Evolutionary conservation across 1,284 basidiomycete species (phyloP), one percentile per base, ranked within the genome.

Genomic region (Afroboletus lepidellus): DNA sequence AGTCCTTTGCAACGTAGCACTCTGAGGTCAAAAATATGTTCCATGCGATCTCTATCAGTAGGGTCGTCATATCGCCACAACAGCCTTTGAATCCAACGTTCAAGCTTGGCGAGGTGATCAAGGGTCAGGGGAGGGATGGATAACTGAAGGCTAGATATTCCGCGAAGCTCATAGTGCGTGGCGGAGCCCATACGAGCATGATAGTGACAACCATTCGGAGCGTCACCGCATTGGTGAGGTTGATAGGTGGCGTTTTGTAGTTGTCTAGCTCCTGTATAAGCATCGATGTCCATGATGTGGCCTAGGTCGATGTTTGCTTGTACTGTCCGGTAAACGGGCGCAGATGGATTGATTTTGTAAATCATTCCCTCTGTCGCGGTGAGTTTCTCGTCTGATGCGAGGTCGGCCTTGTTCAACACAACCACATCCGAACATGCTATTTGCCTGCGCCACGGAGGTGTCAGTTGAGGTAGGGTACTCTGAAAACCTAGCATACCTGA

Each of bases 351-450:
- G 60, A 94, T 75, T 18, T 72, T 67, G n/a, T 76, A 80, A 34
- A 95, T 84, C 20, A 80, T 72, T 16, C 60, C 63, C 65, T 90
- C 85, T 12, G 84, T 80, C 7, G 72, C 65, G 47, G 63, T 30
- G 18, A 81, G 51, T 50, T 65, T 62, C 33, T 67, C 64, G 9
- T 73, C 61, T 4, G 76, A 66, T 4, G 84, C 85, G 16, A 96
- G 74, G 62, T 96, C 94, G 27, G 77, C 74, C 73, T 97, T 97
- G 76, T 97, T 97, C 24, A 96, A 72, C 18, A 96, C 72, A 42
- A 96, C 79, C n/a, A 94, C 86, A 63, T 96, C 94, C 13, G 93
- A 85, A 30, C 85, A 85, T 2, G 92, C 94, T 42, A 97, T 87
- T 75, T 98, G 94, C 51, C 93, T 94, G 59, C 38, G 16, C 23